Conservation (phyloP, 345 rosid species). For the Eucalyptus polybractea region DNA sequence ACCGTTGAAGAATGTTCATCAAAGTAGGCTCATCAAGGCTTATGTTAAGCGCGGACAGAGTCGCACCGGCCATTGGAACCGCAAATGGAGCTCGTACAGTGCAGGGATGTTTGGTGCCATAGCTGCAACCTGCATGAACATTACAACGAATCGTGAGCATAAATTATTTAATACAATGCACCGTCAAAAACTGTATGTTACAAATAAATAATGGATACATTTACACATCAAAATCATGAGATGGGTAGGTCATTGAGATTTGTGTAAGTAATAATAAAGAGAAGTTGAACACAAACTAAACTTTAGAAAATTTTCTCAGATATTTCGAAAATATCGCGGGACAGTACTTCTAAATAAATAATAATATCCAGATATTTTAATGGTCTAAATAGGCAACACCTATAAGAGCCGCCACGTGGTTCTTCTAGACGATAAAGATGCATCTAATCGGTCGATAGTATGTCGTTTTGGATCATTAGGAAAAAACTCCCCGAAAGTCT, state of each 20-base stretch:
- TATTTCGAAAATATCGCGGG: neutral
- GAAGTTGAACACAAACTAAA: neutral
- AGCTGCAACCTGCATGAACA: conserved; percentile 25
- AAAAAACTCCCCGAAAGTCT: too few relatives aligned
- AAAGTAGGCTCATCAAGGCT: conserved; percentile 17
- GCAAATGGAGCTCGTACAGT: conserved; percentile 40
- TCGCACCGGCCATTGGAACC: conserved; percentile 55
- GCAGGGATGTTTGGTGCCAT: conserved; percentile 55
- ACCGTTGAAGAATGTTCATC: conserved; percentile 3
- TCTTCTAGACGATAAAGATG: too few relatives aligned
- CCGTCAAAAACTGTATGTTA: neutral
- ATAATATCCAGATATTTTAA: too few relatives aligned
- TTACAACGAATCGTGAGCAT: neutral
- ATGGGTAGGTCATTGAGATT: neutral
- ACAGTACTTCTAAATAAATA: neutral
- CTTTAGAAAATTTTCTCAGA: neutral
- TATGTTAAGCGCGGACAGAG: conserved; percentile 24
- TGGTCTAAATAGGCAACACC: neutral
- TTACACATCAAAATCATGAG: neutral
- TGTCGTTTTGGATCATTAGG: too few relatives aligned
- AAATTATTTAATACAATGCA: neutral
- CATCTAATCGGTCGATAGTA: too few relatives aligned
- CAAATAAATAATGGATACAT: neutral
- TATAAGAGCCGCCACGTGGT: neutral
- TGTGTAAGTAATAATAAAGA: neutral